Evolutionary conservation across 768 basidiomycete species (phyloP).

Genomic region (Pleurotus tuoliensis): DNA sequence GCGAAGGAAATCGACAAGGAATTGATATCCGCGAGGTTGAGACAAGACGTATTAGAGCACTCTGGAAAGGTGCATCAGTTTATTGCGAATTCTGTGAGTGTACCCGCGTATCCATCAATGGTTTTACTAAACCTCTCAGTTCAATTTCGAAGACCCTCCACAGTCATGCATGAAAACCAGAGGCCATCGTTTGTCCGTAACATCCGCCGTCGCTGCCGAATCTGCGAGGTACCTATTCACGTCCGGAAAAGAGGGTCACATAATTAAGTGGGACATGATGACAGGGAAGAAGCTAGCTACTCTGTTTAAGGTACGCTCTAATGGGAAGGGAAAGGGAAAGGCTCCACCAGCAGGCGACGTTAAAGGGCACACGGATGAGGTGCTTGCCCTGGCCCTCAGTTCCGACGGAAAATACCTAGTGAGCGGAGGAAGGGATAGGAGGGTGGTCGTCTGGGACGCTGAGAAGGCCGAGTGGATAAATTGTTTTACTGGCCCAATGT

Average conservation of each 20-base stretch:
- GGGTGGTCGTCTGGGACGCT: constrained; percentile 83
- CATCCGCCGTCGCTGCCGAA: constrained; percentile 75
- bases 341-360: constrained; percentile 35
- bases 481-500: constrained; percentile 75
- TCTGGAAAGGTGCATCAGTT: constrained; percentile 84
- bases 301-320: constrained; percentile 55
- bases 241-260: constrained; percentile 85
- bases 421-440: constrained; percentile 82
- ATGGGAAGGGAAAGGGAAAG: constrained; percentile 54
- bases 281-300: constrained; percentile 57
- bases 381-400: constrained; percentile 80
- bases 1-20: constrained; percentile 95
- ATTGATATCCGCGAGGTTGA: constrained; percentile 83
- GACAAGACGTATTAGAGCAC: constrained; percentile 88
- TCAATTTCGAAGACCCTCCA: constrained; percentile 48
- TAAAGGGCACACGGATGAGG: constrained; percentile 83
- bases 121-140: constrained; percentile 32
- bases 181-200: constrained; percentile 77
- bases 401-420: constrained; percentile 82
- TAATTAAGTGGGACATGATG: constrained; percentile 79
- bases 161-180: constrained; percentile 53
- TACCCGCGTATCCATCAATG: not conserved
- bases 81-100: constrained; percentile 66
- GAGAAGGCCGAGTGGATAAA: constrained; percentile 74
- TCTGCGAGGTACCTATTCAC: constrained; percentile 79